Base-by-base conservation (phyloP, 2,329 filamentous ascomycete genomes). In the Seiridium unicorne region DNA sequence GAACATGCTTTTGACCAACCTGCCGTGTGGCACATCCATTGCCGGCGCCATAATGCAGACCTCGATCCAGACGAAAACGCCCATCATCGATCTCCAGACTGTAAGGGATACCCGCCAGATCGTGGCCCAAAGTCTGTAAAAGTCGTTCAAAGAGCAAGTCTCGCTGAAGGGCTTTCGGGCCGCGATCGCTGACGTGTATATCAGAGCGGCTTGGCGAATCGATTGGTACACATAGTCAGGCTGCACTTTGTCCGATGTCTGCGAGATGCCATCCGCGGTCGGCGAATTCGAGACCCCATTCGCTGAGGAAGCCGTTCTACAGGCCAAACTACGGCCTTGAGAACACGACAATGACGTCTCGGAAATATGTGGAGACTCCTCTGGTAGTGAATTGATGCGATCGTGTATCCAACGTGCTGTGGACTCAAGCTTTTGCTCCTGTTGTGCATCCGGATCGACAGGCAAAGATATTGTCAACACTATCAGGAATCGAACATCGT, bases 401-500 rank as follows among this genome's bases (percentile, higher is more conserved):
- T 74, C 68, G 31, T 77, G 69, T 6, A 79, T 73, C 72, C 77
- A 79, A 3, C 68, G 63, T 0, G 79, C 76, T 0, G 75, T 75
- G 0, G 70, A 70, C 34, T 70, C 67, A 1, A 84, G 69, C 51
- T 76, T 75, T 11, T 75, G 67, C 3, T 78, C 65, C 36, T 80
- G 73, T 32, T 75, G 74, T 0, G 63, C 38, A 0, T 74, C 71
- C 3, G 78, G 66, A 0, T 69, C 51, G 2, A 65, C 60, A 0
- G 79, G 74, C n/a, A 82, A 68, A 1, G 72, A 68, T 4, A 81
- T 62, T 0, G 83, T 76, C 3, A 76, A 68, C 10, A 73, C 67
- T n/a, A 83, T 72, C 1, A 85, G 70, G 31, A 77, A 77, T 4
- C 81, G 76, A 69, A 83, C 77, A 54, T 82, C 77, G 58, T 85